A percentile compares a stretch with the other conserved stretches of the same genome.
These are phyloP conservation scores for Kwoniella shandongensis DNA, from an alignment of 768 basidiomycete genomes.

Conservation along the genomic window DNA sequence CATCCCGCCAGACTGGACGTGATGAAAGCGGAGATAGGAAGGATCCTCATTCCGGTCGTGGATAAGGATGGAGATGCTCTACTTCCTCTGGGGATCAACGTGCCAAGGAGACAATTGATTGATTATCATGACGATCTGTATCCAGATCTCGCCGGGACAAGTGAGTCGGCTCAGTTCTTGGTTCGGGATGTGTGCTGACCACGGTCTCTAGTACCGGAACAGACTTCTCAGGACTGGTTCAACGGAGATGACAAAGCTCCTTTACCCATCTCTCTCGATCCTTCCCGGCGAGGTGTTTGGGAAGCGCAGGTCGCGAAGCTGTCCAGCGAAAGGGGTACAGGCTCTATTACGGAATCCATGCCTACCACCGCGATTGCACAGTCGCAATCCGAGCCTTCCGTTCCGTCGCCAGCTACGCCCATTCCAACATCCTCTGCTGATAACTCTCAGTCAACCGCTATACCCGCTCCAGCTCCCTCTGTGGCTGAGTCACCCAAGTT, in stretches of 20 bases:
- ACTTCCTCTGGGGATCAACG: slow-evolving; percentile 48
- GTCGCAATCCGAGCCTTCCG: too few species aligned
- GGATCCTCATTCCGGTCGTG: slow-evolving; percentile 39
- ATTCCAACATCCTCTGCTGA: neutral
- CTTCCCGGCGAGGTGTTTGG: slow-evolving; percentile 29
- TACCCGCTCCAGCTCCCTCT: too few species aligned
- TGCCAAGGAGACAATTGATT: slow-evolving; percentile 53
- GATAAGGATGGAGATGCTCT: slow-evolving; percentile 48
- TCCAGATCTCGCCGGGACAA: slow-evolving; percentile 37
- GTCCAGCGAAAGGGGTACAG: neutral
- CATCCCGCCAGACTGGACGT: slow-evolving; percentile 42
- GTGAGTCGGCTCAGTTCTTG: slow-evolving; percentile 15
- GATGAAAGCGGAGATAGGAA: slow-evolving; percentile 54
- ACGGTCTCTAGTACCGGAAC: slow-evolving; percentile 28
- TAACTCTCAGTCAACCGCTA: too few species aligned
- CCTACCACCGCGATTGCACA: neutral
- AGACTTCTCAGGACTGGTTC: slow-evolving; percentile 28
- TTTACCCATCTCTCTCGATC: slow-evolving; percentile 33
- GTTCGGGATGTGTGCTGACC: neutral
- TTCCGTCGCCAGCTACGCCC: neutral
- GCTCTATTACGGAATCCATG: neutral
- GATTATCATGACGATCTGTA: slow-evolving; percentile 54
- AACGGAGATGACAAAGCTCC: slow-evolving; percentile 27
- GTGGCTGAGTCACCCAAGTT: too few species aligned
- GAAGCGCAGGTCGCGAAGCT: slow-evolving; percentile 14